These are phyloP conservation scores for Thalassiosira profunda DNA, from an alignment of 108 stramenopile species.

Conservation along the genomic window DNA sequence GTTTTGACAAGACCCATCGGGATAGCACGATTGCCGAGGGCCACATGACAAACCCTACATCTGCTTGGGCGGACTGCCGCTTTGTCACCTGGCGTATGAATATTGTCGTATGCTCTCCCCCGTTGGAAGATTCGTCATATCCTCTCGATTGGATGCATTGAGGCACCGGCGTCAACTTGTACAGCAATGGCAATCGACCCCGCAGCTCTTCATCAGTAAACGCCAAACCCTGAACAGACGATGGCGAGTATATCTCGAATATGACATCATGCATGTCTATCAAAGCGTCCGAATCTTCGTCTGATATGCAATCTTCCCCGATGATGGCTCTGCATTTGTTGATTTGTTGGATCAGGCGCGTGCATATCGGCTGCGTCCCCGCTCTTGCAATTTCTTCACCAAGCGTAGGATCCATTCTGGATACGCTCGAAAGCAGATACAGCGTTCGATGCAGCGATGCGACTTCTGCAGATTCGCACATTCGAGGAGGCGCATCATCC, in stretches of 20 bases:
- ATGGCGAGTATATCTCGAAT: constrained; percentile 60
- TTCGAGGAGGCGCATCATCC: background rate
- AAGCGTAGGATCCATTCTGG: constrained; percentile 57
- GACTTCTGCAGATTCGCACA: constrained; percentile 20
- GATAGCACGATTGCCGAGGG: constrained; percentile 82
- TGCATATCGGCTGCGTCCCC: constrained; percentile 54
- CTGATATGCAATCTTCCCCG: constrained; percentile 16
- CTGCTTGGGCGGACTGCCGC: constrained; percentile 76
- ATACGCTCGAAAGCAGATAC: constrained; percentile 28
- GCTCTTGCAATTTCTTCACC: constrained; percentile 67
- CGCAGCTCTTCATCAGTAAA: constrained; percentile 62
- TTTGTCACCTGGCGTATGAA: constrained; percentile 74
- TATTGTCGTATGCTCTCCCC: constrained; percentile 43
- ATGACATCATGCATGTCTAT: constrained; percentile 80
- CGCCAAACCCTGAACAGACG: constrained; percentile 28
- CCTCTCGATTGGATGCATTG: background rate
- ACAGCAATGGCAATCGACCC: constrained; percentile 64
- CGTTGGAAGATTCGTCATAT: background rate
- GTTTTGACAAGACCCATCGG: constrained; percentile 69
- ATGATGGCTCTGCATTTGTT: constrained; percentile 23
- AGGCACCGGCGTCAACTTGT: constrained; percentile 37
- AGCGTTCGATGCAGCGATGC: constrained; percentile 26
- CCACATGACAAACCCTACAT: constrained; percentile 93
- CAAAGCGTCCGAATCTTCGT: constrained; percentile 66
- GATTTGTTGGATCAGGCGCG: constrained; percentile 39